Conservation (phyloP, 352 stramenopile species). For the Phytophthora tentaculata region DNA sequence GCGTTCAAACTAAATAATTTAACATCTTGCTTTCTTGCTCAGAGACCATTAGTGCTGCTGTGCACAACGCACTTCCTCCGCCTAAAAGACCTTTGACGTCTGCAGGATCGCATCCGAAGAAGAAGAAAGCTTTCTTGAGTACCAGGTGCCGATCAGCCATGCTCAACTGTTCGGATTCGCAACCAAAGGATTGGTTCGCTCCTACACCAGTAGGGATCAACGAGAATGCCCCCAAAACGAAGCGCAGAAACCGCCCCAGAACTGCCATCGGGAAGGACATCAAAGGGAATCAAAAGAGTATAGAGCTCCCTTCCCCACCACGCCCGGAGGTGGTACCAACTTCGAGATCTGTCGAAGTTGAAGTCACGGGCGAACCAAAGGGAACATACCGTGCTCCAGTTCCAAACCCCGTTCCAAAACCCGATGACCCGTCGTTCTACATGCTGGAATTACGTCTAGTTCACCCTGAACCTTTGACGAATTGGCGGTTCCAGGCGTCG, state of each 20-base stretch:
- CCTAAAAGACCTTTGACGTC: conserved; percentile 31
- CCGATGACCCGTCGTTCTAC: conserved; percentile 56
- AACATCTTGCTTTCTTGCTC: neutral
- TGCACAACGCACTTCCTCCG: conserved; percentile 29
- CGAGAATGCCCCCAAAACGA: conserved; percentile 10
- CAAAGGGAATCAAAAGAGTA: conserved; percentile 2
- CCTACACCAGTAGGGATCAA: conserved; percentile 13
- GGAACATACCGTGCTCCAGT: neutral
- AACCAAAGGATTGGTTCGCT: conserved; percentile 36
- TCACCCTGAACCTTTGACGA: conserved; percentile 40
- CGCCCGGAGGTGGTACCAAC: neutral
- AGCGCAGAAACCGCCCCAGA: conserved; percentile 10
- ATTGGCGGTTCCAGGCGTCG: conserved; percentile 52
- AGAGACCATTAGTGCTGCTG: conserved; percentile 16
- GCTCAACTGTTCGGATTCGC: conserved; percentile 12
- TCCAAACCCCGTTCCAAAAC: conserved; percentile 7
- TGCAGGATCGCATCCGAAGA: conserved; percentile 17
- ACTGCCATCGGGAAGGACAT: neutral
- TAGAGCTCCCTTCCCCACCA: neutral
- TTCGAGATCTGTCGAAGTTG: neutral
- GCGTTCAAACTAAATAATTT: neutral
- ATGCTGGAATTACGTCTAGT: conserved; percentile 57
- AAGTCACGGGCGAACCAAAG: conserved; percentile 3
- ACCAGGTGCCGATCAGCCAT: conserved; percentile 21
- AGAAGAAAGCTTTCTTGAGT: conserved; percentile 20